phyloP scores from a whole-genome alignment of 2,329 filamentous ascomycete species.

The Atkinsonella hypoxylon region DNA sequence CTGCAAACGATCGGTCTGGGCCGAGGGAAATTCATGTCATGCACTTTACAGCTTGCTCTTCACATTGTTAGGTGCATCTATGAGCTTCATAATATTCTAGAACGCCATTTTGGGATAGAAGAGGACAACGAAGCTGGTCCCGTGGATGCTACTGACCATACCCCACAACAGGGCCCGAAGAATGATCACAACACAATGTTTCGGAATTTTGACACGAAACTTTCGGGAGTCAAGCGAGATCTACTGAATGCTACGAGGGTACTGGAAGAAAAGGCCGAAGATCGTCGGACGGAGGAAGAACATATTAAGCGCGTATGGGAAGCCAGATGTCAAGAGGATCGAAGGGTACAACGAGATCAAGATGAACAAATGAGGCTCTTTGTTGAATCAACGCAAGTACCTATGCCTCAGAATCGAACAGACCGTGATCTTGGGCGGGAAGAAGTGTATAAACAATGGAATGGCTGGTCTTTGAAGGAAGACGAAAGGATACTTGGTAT shows the following conservation, averaged over 20 bases:
- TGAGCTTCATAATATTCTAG: not conserved
- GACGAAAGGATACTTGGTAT: conserved; percentile 15
- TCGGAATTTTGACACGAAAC: not conserved
- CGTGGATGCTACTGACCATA: not conserved
- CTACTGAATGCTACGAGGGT: not conserved
- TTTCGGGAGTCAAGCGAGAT: not conserved
- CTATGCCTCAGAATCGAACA: conserved; percentile 1
- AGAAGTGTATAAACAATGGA: conserved; percentile 11
- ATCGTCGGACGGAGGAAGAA: not conserved
- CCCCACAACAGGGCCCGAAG: not conserved
- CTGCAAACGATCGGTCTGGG: not conserved
- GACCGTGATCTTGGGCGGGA: not conserved
- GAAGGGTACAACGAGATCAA: not conserved
- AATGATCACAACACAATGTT: not conserved
- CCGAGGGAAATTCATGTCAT: conserved; percentile 5
- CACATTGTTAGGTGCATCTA: conserved; percentile 1
- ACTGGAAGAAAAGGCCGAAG: not conserved
- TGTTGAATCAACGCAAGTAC: conserved; percentile 7
- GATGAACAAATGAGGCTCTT: conserved; percentile 10
- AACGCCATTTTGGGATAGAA: not conserved
- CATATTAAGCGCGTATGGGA: not conserved
- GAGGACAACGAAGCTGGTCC: not conserved
- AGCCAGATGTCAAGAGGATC: conserved; percentile 4
- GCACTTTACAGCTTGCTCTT: conserved; percentile 6
- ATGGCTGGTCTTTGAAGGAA: conserved; percentile 17